These are phyloP conservation scores for Zygoascus flipseniorum DNA, from an alignment of 805 yeast species.

Conservation along the genomic window DNA sequence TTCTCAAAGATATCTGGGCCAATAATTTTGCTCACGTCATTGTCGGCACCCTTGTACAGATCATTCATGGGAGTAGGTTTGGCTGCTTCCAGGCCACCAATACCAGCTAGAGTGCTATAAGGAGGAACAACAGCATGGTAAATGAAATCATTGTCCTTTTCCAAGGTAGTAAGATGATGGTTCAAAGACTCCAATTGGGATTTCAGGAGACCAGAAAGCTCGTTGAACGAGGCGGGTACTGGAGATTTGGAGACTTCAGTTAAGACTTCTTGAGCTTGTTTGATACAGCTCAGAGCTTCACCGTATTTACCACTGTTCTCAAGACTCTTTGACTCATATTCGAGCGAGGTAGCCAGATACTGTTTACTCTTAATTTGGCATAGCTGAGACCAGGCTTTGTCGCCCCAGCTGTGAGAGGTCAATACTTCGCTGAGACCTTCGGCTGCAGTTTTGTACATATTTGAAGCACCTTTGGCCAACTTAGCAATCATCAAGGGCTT, in stretches of 20 bases:
- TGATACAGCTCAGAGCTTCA: slow-evolving; percentile 59
- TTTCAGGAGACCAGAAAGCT: slow-evolving; percentile 17
- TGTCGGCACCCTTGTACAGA: slow-evolving; percentile 31
- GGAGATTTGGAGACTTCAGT: slow-evolving; percentile 19
- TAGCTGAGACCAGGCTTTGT: slow-evolving; percentile 42
- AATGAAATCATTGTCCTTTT: slow-evolving; percentile 82
- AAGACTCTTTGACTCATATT: slow-evolving; percentile 47
- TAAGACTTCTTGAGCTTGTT: slow-evolving; percentile 36
- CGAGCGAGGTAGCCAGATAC: slow-evolving; percentile 52
- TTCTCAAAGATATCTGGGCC: slow-evolving; percentile 60
- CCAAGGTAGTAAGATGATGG: slow-evolving; percentile 34
- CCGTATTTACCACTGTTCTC: slow-evolving; percentile 60
- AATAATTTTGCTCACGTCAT: slow-evolving; percentile 38
- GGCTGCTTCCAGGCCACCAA: slow-evolving; percentile 62
- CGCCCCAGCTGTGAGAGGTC: slow-evolving; percentile 34
- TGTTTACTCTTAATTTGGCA: slow-evolving; percentile 45
- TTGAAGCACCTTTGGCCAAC: slow-evolving; percentile 55
- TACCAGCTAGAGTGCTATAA: slow-evolving; percentile 48
- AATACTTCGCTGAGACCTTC: slow-evolving; percentile 30
- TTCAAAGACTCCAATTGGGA: slow-evolving; percentile 19
- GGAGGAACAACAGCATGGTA: slow-evolving; percentile 74
- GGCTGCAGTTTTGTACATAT: slow-evolving; percentile 45
- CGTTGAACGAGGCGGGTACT: slow-evolving; percentile 17
- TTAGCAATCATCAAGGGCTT: slow-evolving; percentile 69
- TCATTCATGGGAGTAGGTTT: slow-evolving; percentile 44